These are phyloP conservation scores for Solanum dulcamara DNA, from an alignment of 257 asterid species.

Conservation along the genomic window DNA sequence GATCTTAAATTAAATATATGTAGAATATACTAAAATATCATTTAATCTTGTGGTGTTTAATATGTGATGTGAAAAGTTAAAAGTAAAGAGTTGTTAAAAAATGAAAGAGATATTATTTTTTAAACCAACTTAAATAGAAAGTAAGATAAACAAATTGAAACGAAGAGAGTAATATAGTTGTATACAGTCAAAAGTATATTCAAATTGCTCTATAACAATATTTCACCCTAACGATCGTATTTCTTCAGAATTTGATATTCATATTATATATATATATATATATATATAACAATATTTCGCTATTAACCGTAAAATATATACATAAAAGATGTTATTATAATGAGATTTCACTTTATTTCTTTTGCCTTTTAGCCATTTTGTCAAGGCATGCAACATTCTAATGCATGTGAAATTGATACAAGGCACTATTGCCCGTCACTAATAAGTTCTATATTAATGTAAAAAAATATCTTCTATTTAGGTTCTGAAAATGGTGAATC, in stretches of 20 bases:
- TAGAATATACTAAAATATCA: background rate
- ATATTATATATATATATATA: no score
- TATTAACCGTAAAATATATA: background rate
- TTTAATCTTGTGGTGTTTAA: background rate
- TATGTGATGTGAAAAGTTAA: no score
- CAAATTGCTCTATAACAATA: background rate
- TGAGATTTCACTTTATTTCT: background rate
- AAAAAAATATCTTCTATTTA: background rate
- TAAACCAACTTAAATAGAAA: background rate
- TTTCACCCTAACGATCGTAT: no score
- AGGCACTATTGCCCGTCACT: background rate
- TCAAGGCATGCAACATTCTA: background rate
- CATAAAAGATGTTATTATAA: background rate
- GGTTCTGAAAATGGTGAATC: background rate
- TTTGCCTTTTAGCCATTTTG: background rate
- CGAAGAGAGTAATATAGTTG: background rate
- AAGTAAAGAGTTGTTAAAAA: background rate
- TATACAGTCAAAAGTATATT: background rate
- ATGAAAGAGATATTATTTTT: background rate
- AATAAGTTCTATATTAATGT: background rate
- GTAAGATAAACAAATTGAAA: background rate
- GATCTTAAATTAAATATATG: background rate
- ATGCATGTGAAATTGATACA: background rate
- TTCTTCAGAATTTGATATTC: no score
- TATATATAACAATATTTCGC: background rate